Evolutionary conservation across 2,329 filamentous ascomycete genomes (phyloP).

Genomic region (Xylaria sp.): DNA sequence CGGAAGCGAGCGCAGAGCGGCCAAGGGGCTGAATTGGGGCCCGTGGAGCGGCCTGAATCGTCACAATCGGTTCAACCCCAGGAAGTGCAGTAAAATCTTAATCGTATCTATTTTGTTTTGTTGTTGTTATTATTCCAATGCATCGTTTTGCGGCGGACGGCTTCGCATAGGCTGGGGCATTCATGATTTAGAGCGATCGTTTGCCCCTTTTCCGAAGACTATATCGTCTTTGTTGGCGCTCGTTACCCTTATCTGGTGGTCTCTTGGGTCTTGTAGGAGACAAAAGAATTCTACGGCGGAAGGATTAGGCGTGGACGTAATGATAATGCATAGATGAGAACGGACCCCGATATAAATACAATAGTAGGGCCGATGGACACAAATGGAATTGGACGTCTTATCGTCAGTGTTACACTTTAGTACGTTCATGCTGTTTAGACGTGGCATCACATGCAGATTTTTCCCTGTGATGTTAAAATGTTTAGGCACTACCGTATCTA

Average conservation of each 20-base stretch:
- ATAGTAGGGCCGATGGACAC: conserved; percentile 29
- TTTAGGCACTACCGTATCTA: background rate
- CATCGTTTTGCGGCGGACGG: conserved; percentile 42
- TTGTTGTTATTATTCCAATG: conserved; percentile 35
- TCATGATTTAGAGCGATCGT: conserved; percentile 43
- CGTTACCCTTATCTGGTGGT: conserved; percentile 27
- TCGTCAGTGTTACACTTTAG: background rate
- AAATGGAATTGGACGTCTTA: conserved; percentile 23
- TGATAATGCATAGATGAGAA: conserved; percentile 39
- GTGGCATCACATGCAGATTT: background rate
- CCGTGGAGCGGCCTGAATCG: conserved; percentile 48
- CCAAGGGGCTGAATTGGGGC: conserved; percentile 48
- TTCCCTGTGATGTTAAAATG: background rate
- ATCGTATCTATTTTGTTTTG: conserved; percentile 1
- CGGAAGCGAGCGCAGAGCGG: conserved; percentile 50
- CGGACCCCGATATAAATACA: conserved; percentile 25
- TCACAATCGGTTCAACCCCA: conserved; percentile 43
- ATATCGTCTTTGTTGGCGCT: conserved; percentile 30
- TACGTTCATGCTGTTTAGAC: background rate
- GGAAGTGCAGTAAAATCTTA: conserved; percentile 43
- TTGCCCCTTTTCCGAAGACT: conserved; percentile 37
- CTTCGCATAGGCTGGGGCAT: conserved; percentile 35
- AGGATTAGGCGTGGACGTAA: conserved; percentile 26
- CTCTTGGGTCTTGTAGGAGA: conserved; percentile 9
- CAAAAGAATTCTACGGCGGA: conserved; percentile 19